Evolutionary conservation across 1,284 basidiomycete species (phyloP).

Genomic region (Blastosporella zonata): DNA sequence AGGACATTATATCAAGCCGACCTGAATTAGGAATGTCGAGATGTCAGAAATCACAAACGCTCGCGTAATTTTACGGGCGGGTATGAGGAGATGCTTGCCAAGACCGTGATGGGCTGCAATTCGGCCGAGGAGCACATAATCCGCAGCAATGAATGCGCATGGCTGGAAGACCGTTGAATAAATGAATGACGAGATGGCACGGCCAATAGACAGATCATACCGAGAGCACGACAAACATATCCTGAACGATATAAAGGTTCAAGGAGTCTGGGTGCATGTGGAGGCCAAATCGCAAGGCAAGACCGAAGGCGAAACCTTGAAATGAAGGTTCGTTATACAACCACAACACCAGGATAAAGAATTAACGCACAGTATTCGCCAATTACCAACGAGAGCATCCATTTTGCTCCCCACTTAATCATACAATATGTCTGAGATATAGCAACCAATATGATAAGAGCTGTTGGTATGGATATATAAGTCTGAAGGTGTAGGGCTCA

Average conservation of each 20-base stretch:
- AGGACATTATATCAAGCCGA: no score
- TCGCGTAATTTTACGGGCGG: slow-evolving; percentile 17
- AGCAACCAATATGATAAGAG: slow-evolving; percentile 47
- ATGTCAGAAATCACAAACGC: slow-evolving; percentile 20
- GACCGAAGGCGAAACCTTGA: slow-evolving; percentile 48
- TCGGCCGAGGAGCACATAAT: slow-evolving; percentile 15
- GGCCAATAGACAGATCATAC: slow-evolving; percentile 35
- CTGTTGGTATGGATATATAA: slow-evolving; percentile 25
- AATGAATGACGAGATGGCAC: slow-evolving; percentile 2
- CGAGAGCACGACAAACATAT: slow-evolving; percentile 62
- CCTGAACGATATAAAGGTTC: slow-evolving; percentile 54
- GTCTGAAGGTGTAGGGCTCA: background rate
- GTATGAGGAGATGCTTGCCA: slow-evolving; percentile 22
- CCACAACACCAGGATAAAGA: background rate
- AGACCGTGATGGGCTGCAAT: slow-evolving; percentile 15
- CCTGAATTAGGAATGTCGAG: slow-evolving; percentile 17
- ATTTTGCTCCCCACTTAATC: slow-evolving; percentile 50
- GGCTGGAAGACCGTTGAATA: slow-evolving; percentile 36
- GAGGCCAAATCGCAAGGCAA: slow-evolving; percentile 49
- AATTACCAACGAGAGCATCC: slow-evolving; percentile 64
- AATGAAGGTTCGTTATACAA: background rate
- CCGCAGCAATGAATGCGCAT: slow-evolving; percentile 43
- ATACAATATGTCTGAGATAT: slow-evolving; percentile 47
- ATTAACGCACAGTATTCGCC: slow-evolving; percentile 52
- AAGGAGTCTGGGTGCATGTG: slow-evolving; percentile 41